These are phyloP conservation scores for Termitomyces sp. DNA, from an alignment of 768 basidiomycete genomes.

Conservation along the genomic window DNA sequence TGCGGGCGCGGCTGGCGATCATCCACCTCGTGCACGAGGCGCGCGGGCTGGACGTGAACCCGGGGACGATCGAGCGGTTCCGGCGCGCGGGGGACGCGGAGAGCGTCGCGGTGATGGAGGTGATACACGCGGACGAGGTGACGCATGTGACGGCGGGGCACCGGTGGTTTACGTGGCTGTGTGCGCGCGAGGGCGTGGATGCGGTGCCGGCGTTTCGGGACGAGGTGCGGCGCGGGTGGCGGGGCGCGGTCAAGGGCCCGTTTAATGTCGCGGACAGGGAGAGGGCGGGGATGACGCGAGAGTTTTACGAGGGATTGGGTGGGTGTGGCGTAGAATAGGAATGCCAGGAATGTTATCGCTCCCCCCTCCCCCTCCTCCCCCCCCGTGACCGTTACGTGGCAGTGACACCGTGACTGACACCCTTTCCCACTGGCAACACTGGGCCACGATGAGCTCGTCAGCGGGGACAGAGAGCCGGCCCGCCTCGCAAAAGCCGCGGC, in stretches of 20 bases:
- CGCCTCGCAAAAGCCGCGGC: slow-evolving; percentile 8
- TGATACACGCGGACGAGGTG: slow-evolving; percentile 79
- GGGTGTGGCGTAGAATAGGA: too few species aligned
- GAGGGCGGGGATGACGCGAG: slow-evolving; percentile 65
- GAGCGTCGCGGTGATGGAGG: slow-evolving; percentile 62
- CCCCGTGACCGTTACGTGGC: too few species aligned
- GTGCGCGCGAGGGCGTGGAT: slow-evolving; percentile 44
- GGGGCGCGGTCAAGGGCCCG: slow-evolving; percentile 73
- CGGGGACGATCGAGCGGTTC: slow-evolving; percentile 71
- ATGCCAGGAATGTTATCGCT: too few species aligned
- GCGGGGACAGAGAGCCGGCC: background rate
- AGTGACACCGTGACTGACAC: too few species aligned
- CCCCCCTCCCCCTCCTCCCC: too few species aligned
- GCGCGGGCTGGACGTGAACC: slow-evolving; percentile 80
- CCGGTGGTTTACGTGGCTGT: slow-evolving; percentile 80
- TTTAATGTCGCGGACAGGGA: slow-evolving; percentile 73
- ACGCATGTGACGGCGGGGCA: slow-evolving; percentile 81
- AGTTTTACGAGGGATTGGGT: slow-evolving; percentile 65
- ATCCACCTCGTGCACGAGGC: slow-evolving; percentile 87
- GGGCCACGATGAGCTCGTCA: slow-evolving; percentile 3
- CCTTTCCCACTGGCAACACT: background rate
- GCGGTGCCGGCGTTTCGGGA: slow-evolving; percentile 63
- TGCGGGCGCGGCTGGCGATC: slow-evolving; percentile 71
- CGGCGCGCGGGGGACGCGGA: slow-evolving; percentile 59
- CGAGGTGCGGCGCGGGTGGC: slow-evolving; percentile 66